Base-by-base conservation (phyloP, 495 filamentous ascomycete genomes). In the Tuber calosporum region DNA sequence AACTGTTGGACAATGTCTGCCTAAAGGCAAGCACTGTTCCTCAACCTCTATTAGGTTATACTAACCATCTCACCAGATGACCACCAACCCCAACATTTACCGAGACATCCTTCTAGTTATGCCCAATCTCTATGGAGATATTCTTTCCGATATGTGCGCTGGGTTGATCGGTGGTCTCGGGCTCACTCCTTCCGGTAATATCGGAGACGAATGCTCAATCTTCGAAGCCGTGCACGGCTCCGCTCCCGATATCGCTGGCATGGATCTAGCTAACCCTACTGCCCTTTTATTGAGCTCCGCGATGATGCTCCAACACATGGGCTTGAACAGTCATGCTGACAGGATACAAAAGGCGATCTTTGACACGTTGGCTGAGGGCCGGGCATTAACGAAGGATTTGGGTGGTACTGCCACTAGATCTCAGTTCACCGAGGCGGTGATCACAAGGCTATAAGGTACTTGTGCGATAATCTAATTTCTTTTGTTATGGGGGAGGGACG, bases 301-400 rank as follows among this genome's bases (percentile, higher is more conserved):
- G 84, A 98, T 98, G 95, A 98, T 99, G 95, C 85, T 99, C 88
- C 91, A 96, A 83, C 96, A 98, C 85, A 98, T 99, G 96, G 91
- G 90, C 78, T 86, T 98, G 71, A 88, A 86, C 81, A 87, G 93
- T 73, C 89, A 97, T 82, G 95, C 96, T 71, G 85, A 88, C 81
- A 89, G 88, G 81, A 98, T 99, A 81, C 92, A 97, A 87, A 92
- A 88, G 82, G 95, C 96, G 69, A 96, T 92, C 79, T 97, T 99
- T 83, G 91, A 90, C 81, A 96, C 93, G 42, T 87, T 99, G 71
- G 90, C 93, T 36, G 94, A 99, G 86, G 95, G 96, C 84, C 97
- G 96, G 90, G 87, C 88, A 43, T 88, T 99, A 83, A 99, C 95
- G 37, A 94, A 93, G 79, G 95, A 99, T 85, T 85, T 99, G 80